These are phyloP conservation scores for Papiliotrema laurentii DNA, from an alignment of 1,284 basidiomycete genomes.

Conservation along the genomic window DNA sequence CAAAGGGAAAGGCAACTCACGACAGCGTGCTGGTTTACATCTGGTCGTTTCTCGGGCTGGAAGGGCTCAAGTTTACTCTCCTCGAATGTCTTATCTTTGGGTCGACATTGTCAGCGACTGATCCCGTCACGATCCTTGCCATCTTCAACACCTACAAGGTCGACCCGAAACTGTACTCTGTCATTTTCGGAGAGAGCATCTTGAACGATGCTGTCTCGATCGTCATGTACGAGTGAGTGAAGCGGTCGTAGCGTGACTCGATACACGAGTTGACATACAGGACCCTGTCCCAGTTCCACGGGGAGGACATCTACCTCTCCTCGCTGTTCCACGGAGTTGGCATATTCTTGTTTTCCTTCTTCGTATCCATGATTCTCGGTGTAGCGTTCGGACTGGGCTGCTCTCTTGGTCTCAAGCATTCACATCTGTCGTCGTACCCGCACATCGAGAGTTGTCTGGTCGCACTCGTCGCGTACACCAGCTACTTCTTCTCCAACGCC, in stretches of 20 bases:
- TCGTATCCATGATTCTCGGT: conserved; percentile 87
- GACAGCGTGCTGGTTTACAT: conserved; percentile 80
- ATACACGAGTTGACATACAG: conserved; percentile 47
- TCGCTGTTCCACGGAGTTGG: conserved; percentile 93
- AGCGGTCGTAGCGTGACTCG: not conserved
- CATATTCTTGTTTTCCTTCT: conserved; percentile 94
- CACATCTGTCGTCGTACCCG: conserved; percentile 78
- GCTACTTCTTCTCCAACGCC: conserved; percentile 98
- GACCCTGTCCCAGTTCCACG: conserved; percentile 87
- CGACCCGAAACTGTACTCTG: conserved; percentile 93
- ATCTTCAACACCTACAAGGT: conserved; percentile 99
- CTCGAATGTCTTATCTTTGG: conserved; percentile 95
- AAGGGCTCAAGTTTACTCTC: conserved; percentile 68
- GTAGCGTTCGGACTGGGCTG: conserved; percentile 83
- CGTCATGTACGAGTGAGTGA: conserved; percentile 98
- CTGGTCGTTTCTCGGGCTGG: conserved; percentile 86
- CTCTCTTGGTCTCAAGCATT: conserved; percentile 94
- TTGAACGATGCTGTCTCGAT: conserved; percentile 99
- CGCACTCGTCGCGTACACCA: conserved; percentile 89
- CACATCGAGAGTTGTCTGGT: conserved; percentile 93
- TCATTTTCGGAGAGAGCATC: conserved; percentile 97
- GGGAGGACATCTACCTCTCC: conserved; percentile 76
- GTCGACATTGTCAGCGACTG: conserved; percentile 93
- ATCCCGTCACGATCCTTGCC: conserved; percentile 95
- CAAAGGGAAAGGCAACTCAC: conserved; percentile 1